Conservation (phyloP, 306 rosid genomes). For the Purshia tridentata region DNA sequence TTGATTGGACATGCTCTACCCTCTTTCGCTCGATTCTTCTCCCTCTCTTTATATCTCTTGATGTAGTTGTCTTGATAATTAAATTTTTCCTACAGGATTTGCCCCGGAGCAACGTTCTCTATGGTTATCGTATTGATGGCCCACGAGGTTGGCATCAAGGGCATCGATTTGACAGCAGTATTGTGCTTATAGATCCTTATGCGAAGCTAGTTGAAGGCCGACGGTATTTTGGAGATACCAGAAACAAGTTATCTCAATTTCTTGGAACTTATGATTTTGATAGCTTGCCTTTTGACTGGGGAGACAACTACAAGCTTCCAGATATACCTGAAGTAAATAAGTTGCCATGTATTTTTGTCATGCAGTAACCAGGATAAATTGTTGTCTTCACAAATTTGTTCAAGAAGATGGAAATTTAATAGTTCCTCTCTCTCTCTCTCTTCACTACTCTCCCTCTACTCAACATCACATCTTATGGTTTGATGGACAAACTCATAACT, state of each 20-base stretch:
- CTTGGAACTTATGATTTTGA: conserved; percentile 87
- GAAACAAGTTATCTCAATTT: conserved; percentile 56
- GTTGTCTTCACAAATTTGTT: conserved; percentile 12
- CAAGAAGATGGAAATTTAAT: conserved; percentile 5
- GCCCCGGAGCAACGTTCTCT: conserved; percentile 67
- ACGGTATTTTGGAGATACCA: conserved; percentile 68
- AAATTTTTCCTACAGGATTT: conserved; percentile 55
- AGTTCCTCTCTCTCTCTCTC: not conserved
- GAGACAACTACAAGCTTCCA: conserved; percentile 81
- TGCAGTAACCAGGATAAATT: conserved; percentile 9
- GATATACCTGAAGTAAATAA: conserved; percentile 75
- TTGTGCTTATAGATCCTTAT: conserved; percentile 87
- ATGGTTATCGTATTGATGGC: conserved; percentile 84
- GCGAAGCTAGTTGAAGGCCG: conserved; percentile 93
- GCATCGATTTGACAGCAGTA: conserved; percentile 81
- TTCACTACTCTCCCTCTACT: not conserved
- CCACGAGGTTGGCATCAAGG: conserved; percentile 75
- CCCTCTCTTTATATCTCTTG: not conserved
- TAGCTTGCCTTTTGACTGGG: conserved; percentile 86
- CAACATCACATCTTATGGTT: conserved; percentile 12
- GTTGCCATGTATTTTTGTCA: conserved; percentile 22
- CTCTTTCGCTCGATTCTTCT: not conserved
- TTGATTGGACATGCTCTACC: not conserved
- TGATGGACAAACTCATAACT: not conserved
- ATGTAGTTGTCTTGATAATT: not conserved